Base-by-base conservation (phyloP, 208 protist genomes). In the Angomonas ambiguus region DNA sequence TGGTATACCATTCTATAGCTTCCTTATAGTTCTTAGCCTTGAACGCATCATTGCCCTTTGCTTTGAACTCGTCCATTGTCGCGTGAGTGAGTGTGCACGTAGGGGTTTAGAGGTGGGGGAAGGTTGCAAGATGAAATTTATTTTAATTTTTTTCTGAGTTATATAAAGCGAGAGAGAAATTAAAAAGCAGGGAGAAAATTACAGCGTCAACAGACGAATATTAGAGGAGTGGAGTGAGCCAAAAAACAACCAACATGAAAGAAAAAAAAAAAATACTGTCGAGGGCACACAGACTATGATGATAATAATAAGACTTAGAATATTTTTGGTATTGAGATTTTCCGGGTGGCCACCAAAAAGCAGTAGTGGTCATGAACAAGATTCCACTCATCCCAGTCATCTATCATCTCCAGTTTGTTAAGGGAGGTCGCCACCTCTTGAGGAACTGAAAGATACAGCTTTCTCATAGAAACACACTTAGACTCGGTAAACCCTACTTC, bases 331-430 rank as follows among this genome's bases (percentile, higher is more conserved):
- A 90, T 30, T 24, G 76, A 59, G 0, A 67, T 65, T 11, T 66
- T 72, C 27, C 77, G 89, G 25, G 72, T 72, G n/a, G 87, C 91
- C 35, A 90, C 72, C 5, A 96, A 69, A 64, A 96, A 94, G 61
- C 87, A 88, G 73, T 96, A 96, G 66, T 96, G 91, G n/a, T 96
- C 91, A 63, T 94, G 91, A 71, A 96, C 86, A 58, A 96, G 67
- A 42, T 89, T 92, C 88, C 91, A 96, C 71, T 96, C 91, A 67
- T 96, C 91, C 87, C 88, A 96, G 71, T 96, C 91, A 62, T 96
- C 91, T 6, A 96, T 87, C 72, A 94, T 94, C 73, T 96, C 91
- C 16, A 96, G 74, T 57, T 85, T 85, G 66, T 85, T 85, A 10
- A 96, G 74, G 56, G 73, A 77, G 28, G 75, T 76, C 65, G 84